Percentiles rank a stretch among this genome's conserved stretches.
These are phyloP conservation scores for Dissoconium aciculare DNA, from an alignment of 2,329 filamentous ascomycete species.

Conservation along the genomic window DNA sequence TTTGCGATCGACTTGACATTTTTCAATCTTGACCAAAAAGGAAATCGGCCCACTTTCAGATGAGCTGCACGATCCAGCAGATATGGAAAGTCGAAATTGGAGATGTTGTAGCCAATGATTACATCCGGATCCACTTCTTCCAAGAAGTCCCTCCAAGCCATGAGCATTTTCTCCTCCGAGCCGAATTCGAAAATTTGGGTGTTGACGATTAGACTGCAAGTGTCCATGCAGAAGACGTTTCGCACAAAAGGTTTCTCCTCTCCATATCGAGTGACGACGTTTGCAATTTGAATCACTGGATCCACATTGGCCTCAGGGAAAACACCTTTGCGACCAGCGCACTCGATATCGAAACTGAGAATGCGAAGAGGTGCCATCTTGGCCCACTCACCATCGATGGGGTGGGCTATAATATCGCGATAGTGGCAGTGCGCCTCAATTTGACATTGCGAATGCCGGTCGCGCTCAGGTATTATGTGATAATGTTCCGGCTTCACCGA, in stretches of 20 bases:
- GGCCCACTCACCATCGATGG: slow-evolving; percentile 84
- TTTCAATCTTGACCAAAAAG: slow-evolving; percentile 72
- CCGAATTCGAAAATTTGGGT: slow-evolving; percentile 79
- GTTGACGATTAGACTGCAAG: slow-evolving; percentile 84
- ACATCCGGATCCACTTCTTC: slow-evolving; percentile 87
- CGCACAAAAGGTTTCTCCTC: slow-evolving; percentile 90
- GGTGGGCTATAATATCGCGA: slow-evolving; percentile 68
- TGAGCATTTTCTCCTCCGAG: slow-evolving; percentile 77
- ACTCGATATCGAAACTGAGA: slow-evolving; percentile 96
- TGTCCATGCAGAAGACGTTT: slow-evolving; percentile 91
- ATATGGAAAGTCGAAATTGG: slow-evolving; percentile 98
- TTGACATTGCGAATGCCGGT: slow-evolving; percentile 82
- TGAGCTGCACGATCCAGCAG: slow-evolving; percentile 76
- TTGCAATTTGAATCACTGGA: slow-evolving; percentile 95
- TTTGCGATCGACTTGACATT: slow-evolving; percentile 56
- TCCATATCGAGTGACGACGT: slow-evolving; percentile 85
- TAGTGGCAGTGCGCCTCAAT: slow-evolving; percentile 84
- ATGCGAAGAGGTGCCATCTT: slow-evolving; percentile 93
- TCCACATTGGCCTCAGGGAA: slow-evolving; percentile 88
- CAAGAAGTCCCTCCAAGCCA: slow-evolving; percentile 79
- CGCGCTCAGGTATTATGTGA: slow-evolving; percentile 47
- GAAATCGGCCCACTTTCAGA: slow-evolving; percentile 64
- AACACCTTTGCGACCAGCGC: slow-evolving; percentile 89
- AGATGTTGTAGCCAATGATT: slow-evolving; percentile 97
- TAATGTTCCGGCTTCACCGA: slow-evolving; percentile 66